These are phyloP conservation scores for Buxus sempervirens DNA, from an alignment of 164 flowering plant genomes.

Conservation along the genomic window DNA sequence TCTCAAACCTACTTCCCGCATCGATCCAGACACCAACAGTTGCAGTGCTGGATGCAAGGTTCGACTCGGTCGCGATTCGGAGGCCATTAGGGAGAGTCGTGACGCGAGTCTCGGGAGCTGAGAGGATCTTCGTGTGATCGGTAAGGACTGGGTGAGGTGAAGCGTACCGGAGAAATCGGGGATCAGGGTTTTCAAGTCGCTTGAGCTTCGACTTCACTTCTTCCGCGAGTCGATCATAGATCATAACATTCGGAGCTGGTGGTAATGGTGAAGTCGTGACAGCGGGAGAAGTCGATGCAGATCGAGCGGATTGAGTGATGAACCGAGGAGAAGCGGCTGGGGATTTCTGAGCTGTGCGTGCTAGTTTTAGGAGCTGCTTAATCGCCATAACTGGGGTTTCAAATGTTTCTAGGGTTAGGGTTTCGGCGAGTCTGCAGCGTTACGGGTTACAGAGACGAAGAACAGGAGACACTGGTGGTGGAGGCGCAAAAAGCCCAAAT, in stretches of 20 bases:
- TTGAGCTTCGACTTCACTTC: slow-evolving; percentile 32
- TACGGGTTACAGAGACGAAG: not conserved
- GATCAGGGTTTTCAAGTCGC: slow-evolving; percentile 37
- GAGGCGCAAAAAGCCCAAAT: too few relatives aligned
- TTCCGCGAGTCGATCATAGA: slow-evolving; percentile 38
- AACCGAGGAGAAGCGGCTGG: slow-evolving; percentile 7
- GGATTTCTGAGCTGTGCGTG: slow-evolving; percentile 20
- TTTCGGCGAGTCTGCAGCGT: slow-evolving; percentile 1
- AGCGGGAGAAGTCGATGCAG: slow-evolving; percentile 22
- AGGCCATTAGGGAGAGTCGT: slow-evolving; percentile 52
- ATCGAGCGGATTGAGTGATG: slow-evolving; percentile 16
- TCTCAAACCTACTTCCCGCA: slow-evolving; percentile 48
- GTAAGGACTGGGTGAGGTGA: slow-evolving; percentile 32
- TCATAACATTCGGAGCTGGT: slow-evolving; percentile 26
- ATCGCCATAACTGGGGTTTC: slow-evolving; percentile 22
- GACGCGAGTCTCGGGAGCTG: slow-evolving; percentile 40
- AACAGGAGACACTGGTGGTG: not conserved
- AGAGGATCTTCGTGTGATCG: slow-evolving; percentile 37
- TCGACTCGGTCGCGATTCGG: slow-evolving; percentile 51
- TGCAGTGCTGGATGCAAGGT: slow-evolving; percentile 34
- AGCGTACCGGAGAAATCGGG: slow-evolving; percentile 37
- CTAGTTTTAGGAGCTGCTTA: slow-evolving; percentile 19
- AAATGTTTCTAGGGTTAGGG: slow-evolving; percentile 6
- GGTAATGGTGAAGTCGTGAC: slow-evolving; percentile 15
- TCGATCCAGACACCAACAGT: slow-evolving; percentile 61